These are phyloP conservation scores for Vigna reflexopilosa DNA, from an alignment of 306 rosid genomes.

Conservation along the genomic window DNA sequence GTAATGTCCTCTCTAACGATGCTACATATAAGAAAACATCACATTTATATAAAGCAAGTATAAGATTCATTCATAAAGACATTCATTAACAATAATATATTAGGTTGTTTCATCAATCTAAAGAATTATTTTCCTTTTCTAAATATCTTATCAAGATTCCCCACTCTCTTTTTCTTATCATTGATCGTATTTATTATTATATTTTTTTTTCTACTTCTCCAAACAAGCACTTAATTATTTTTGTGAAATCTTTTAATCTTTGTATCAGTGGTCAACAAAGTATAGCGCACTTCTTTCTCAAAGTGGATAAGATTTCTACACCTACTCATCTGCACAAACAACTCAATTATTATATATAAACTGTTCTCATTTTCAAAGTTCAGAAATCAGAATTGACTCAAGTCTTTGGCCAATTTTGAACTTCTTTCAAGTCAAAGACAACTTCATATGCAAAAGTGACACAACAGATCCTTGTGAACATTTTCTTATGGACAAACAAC, in stretches of 20 bases:
- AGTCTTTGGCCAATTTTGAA: not conserved
- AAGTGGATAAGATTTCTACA: not conserved
- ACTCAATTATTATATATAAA: not conserved
- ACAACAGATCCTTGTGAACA: not conserved
- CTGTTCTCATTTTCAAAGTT: not conserved
- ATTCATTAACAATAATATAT: no score
- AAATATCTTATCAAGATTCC: no score
- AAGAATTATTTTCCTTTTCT: no score
- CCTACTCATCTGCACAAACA: not conserved
- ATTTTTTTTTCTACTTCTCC: no score
- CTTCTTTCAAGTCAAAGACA: not conserved
- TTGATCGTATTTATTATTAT: no score
- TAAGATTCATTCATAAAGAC: no score
- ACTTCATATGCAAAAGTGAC: not conserved
- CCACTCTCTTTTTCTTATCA: no score
- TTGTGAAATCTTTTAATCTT: not conserved
- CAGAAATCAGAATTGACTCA: conserved; percentile 3
- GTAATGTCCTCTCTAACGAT: no score
- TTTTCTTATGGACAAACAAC: not conserved
- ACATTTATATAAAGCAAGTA: no score
- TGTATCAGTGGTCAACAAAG: conserved; percentile 37
- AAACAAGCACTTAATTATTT: no score
- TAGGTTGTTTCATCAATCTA: no score
- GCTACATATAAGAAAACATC: no score
- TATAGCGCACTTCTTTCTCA: conserved; percentile 19